A percentile compares a stretch with the other conserved stretches of the same genome.
These are phyloP conservation scores for Trametes pubescens DNA, from an alignment of 1,284 basidiomycete species.

Conservation along the genomic window DNA sequence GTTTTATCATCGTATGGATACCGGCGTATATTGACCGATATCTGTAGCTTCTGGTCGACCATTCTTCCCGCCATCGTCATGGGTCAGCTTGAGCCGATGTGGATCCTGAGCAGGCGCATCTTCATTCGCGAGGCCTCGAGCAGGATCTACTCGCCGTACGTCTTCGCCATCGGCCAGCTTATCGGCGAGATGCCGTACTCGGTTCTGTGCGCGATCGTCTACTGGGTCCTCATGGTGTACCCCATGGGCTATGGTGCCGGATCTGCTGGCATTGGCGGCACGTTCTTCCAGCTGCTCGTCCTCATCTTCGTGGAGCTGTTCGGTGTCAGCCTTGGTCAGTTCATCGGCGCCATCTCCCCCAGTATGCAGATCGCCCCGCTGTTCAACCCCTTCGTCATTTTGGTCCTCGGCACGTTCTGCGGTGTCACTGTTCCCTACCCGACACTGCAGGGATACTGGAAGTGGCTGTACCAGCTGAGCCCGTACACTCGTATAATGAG, in stretches of 20 bases:
- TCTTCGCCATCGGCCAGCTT: slow-evolving; percentile 86
- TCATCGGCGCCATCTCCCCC: slow-evolving; percentile 81
- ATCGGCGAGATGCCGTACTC: slow-evolving; percentile 87
- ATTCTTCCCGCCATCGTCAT: slow-evolving; percentile 82
- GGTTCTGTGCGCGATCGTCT: slow-evolving; percentile 73
- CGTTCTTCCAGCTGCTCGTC: slow-evolving; percentile 80
- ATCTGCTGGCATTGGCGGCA: slow-evolving; percentile 63
- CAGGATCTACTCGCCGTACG: slow-evolving; percentile 80
- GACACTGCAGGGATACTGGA: slow-evolving; percentile 76
- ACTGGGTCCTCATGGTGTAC: slow-evolving; percentile 83
- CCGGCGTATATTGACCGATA: not conserved
- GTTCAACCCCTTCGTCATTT: slow-evolving; percentile 81
- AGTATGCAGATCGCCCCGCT: slow-evolving; percentile 80
- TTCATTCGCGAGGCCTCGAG: slow-evolving; percentile 81
- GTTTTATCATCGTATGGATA: too few species aligned
- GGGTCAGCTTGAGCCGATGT: slow-evolving; percentile 85
- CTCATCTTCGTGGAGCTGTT: slow-evolving; percentile 79
- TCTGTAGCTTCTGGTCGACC: slow-evolving; percentile 68
- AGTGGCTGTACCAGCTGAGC: slow-evolving; percentile 77
- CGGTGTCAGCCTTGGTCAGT: slow-evolving; percentile 79
- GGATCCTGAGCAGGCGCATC: slow-evolving; percentile 80
- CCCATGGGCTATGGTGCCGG: slow-evolving; percentile 80
- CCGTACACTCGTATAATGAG: slow-evolving; percentile 80
- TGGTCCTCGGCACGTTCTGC: slow-evolving; percentile 77
- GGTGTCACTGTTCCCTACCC: slow-evolving; percentile 85